Base-by-base conservation (phyloP, 2,329 filamentous ascomycete genomes). In the Colletotrichum magnum region DNA sequence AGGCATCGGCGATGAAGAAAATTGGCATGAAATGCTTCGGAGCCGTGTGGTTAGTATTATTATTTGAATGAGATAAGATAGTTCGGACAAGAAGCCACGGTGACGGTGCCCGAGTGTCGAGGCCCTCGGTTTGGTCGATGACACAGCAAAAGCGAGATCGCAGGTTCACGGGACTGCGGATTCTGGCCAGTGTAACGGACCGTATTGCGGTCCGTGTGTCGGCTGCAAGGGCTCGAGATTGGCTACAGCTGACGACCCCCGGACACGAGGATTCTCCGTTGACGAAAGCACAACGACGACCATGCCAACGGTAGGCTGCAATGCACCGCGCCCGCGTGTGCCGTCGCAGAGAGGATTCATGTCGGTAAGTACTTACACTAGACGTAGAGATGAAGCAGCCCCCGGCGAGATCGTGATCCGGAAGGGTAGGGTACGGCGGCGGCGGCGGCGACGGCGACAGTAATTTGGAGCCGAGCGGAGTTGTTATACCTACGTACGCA, bases 141-240 rank as follows among this genome's bases (percentile, higher is more conserved):
- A 74, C 74, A 71, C 71, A 64, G 73, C 71, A 76, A 81, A 81
- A 75, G n/a, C 73, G 69, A 81, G 79, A 81, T 81, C 73, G 57
- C 16, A 73, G 64, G 60, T 72, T 76, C 72, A 76, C 39, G 36
- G 26, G n/a, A 61, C 26, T 59, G 62, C 51, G 56, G 57, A 36
- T 43, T 61, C 26, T 6, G n/a, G 12, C n/a, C 12, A 13, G 9
- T 4, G 24, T 18, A 36, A 39, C 56, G 21, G 36, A 24, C 15
- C 51, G 26, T 52, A 4, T 4, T 21, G 63, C 16, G 67, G 45
- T 21, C 67, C 51, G 62, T 61, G 62, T 13, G 16, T 7, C 24
- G 12, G 6, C 2, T 24, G 2, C 3, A 16, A 47, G n/a, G 39
- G 39, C 28, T 18, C 13, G n/a, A 6, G 21, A 67, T 61, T 67